A percentile compares a stretch with the other conserved stretches of the same genome.
Evolutionary conservation across 306 rosid genomes (phyloP).

Genomic region (Ceratonia siliqua): DNA sequence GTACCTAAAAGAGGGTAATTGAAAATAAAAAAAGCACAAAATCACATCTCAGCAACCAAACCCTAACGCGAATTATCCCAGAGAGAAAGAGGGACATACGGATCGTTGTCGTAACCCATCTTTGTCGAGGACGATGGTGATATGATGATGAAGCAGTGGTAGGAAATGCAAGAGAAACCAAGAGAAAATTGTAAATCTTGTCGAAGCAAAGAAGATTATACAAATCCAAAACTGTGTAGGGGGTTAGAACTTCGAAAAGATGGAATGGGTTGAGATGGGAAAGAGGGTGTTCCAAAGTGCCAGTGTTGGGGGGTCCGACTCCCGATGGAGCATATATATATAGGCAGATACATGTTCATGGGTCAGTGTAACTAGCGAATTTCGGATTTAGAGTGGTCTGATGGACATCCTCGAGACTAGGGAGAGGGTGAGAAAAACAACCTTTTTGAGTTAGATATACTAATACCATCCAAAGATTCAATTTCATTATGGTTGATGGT

Average conservation of each 20-base stretch:
- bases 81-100: conserved; percentile 42
- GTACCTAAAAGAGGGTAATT: conserved; percentile 50
- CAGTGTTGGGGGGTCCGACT: too few species aligned
- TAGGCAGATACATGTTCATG: too few species aligned
- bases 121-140: not conserved
- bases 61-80: conserved; percentile 28
- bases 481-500: too few species aligned
- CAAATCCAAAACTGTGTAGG: too few species aligned
- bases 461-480: too few species aligned
- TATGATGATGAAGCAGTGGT: not conserved
- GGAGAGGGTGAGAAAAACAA: too few species aligned
- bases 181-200: not conserved
- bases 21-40: not conserved
- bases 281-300: not conserved
- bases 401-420: too few species aligned
- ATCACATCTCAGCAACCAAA: conserved; percentile 26
- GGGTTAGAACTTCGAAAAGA: not conserved
- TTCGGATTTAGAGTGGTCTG: too few species aligned
- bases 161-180: not conserved
- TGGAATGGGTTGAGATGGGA: not conserved
- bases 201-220: not conserved
- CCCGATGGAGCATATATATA: too few species aligned
- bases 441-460: too few species aligned
- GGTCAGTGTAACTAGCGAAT: too few species aligned
- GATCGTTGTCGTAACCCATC: conserved; percentile 86